Base-by-base conservation (phyloP, 2,329 filamentous ascomycete species). In the Ceratocystis harringtonii region DNA sequence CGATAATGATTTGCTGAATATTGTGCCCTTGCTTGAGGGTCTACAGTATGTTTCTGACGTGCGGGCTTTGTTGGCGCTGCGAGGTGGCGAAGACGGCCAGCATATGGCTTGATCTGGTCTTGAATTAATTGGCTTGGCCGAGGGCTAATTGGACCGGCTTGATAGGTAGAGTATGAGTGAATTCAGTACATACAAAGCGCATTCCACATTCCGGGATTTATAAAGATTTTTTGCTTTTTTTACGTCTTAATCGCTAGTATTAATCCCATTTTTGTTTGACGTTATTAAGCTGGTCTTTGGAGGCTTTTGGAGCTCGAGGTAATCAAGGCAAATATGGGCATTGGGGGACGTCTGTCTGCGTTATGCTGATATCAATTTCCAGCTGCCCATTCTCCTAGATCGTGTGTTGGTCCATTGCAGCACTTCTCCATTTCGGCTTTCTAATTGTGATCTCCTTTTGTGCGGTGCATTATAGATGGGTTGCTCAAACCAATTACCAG, bases 41-140 rank as follows among this genome's bases (percentile, higher is more conserved):
- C 78, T 99, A 72, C 94, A 97, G 78, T 96, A 97, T 76, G 92
- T 94, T 70, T 95, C 92, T 63, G 94, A 99, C 76, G 92, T 99
- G 67, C 84, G 94, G 71, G 92, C 94, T 61, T 79, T 97, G 69
- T 80, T 99, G 72, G 92, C 91, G 66, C 79, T 99, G 70, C 84
- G 92, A 71, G 88, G 92, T 70, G 94, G 94, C 32, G 91, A 97
- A 73, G 84, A 86, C 70, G 84, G 84, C 68, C 83, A 84, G 73
- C 80, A 81, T 69, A 80, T 80, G 77, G 78, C 76, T 62, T 77
- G 70, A 72, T 25, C 15, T 57, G 19, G 19, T 22, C 25, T 8
- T n/a, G 25, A 28, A 57, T 57, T 15, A 28, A 57, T 57, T 15
- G n/a, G 48, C 48, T 22, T 30, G 3, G 52, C 10, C 22, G 25